Percentiles rank a stretch among this genome's conserved stretches.
Conservation (phyloP, 2,329 filamentous ascomycete genomes). For the Coniochaeta prunicola region DNA sequence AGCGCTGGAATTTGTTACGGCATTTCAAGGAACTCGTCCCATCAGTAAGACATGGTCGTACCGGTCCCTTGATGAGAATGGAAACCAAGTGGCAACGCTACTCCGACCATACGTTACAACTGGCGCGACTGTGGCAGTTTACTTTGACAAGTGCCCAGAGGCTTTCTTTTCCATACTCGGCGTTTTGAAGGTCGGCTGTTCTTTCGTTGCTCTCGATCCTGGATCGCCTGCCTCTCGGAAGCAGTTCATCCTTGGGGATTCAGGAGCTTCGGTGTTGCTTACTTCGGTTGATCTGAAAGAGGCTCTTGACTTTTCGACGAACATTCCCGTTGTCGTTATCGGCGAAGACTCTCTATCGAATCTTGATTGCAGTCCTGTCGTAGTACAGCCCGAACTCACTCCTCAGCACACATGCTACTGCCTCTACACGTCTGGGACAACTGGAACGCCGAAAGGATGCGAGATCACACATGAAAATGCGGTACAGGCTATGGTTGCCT, state of each 20-base stretch:
- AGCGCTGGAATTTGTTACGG: constrained; percentile 70
- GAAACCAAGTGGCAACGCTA: constrained; percentile 65
- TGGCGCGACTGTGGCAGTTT: constrained; percentile 64
- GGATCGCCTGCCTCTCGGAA: constrained; percentile 66
- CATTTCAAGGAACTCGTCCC: constrained; percentile 34
- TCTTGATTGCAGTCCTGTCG: constrained; percentile 14
- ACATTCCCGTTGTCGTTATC: constrained; percentile 24
- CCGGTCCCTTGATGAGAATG: constrained; percentile 59
- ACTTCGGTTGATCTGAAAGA: constrained; percentile 29
- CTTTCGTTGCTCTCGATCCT: constrained; percentile 75
- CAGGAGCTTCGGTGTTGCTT: constrained; percentile 56
- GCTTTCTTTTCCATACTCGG: constrained; percentile 78
- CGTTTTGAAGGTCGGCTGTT: constrained; percentile 73
- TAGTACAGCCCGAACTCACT: constrained; percentile 23
- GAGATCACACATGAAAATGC: constrained; percentile 84
- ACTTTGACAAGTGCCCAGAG: constrained; percentile 79
- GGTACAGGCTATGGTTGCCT: constrained; percentile 83
- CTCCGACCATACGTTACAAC: constrained; percentile 42
- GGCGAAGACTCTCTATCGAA: constrained; percentile 21
- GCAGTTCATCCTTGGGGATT: constrained; percentile 71
- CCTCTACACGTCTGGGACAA: constrained; percentile 82
- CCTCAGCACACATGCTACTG: constrained; percentile 66
- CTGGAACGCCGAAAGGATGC: constrained; percentile 80
- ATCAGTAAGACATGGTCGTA: constrained; percentile 63
- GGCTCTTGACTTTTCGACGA: constrained; percentile 23